phyloP scores from a whole-genome alignment of 805 yeast genomes.

The Priceomyces medius region DNA sequence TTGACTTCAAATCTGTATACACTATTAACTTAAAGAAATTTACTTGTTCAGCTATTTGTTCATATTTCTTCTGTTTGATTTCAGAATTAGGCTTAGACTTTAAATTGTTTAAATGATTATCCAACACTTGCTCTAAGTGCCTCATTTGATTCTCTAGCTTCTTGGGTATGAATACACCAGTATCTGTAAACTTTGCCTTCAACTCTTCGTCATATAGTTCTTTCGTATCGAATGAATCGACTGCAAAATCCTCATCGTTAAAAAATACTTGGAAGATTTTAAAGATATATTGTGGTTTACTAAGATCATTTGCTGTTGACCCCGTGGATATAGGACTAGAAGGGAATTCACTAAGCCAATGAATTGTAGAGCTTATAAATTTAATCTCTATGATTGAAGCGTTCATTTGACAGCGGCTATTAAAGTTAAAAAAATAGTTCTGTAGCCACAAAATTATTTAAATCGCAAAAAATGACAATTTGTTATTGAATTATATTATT shows the following conservation, averaged over 20 bases:
- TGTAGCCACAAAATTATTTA: background rate
- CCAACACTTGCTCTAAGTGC: slow-evolving; percentile 4
- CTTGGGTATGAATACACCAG: slow-evolving; percentile 1
- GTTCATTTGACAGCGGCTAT: slow-evolving; percentile 1
- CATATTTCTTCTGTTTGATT: slow-evolving; percentile 6
- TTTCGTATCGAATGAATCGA: slow-evolving; percentile 1
- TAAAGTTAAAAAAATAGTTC: background rate
- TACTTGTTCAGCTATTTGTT: slow-evolving; percentile 3
- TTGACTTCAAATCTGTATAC: slow-evolving; percentile 14
- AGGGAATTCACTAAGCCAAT: slow-evolving; percentile 26
- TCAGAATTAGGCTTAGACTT: slow-evolving; percentile 4
- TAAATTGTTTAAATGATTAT: slow-evolving; percentile 8
- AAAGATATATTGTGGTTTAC: slow-evolving; percentile 14
- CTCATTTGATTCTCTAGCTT: slow-evolving; percentile 5
- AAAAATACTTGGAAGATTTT: slow-evolving; percentile 14
- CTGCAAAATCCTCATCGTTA: slow-evolving; percentile 16
- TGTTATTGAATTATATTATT: background rate
- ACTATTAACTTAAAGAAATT: slow-evolving; percentile 16
- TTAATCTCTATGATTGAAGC: slow-evolving; percentile 7
- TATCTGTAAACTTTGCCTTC: background rate
- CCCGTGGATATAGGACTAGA: slow-evolving; percentile 13
- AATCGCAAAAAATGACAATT: background rate
- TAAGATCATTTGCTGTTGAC: slow-evolving; percentile 11
- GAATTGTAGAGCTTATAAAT: slow-evolving; percentile 16
- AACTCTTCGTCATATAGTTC: background rate